Evolutionary conservation across 1,284 basidiomycete genomes (phyloP).

Genomic region (Porogramme epimiltina): DNA sequence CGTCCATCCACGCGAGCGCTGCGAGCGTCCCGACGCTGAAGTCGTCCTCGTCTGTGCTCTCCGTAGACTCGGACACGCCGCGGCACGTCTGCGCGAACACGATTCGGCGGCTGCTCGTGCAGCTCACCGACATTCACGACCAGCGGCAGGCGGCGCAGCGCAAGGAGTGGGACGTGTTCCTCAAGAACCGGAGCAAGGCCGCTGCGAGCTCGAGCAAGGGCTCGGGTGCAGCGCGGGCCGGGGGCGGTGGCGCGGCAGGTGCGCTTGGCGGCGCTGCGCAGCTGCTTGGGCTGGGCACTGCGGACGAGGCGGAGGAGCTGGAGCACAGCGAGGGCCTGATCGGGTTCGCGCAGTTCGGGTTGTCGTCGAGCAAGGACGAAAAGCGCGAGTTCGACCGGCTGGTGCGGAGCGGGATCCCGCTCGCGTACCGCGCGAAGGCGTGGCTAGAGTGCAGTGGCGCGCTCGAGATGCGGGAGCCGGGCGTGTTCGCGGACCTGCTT

Average conservation of each 20-base stretch:
- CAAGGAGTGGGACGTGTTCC: conserved; percentile 88
- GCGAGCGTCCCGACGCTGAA: conserved; percentile 28
- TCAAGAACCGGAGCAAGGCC: conserved; percentile 63
- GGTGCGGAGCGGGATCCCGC: conserved; percentile 84
- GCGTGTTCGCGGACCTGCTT: conserved; percentile 86
- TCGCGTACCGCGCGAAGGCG: conserved; percentile 85
- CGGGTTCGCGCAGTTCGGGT: conserved; percentile 86
- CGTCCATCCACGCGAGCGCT: conserved; percentile 39
- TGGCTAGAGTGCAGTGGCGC: conserved; percentile 95
- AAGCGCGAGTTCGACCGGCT: conserved; percentile 80
- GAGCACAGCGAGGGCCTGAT: conserved; percentile 78
- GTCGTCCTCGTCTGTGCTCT: conserved; percentile 53
- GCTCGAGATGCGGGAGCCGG: conserved; percentile 90
- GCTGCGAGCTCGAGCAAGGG: conserved; percentile 40
- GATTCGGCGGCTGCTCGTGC: conserved; percentile 75
- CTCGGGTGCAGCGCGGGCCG: no score
- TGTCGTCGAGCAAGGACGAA: conserved; percentile 74
- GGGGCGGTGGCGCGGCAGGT: conserved; percentile 16
- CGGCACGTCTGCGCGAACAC: conserved; percentile 76
- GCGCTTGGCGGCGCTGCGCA: conserved; percentile 47
- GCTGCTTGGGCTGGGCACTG: conserved; percentile 64
- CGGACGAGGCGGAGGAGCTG: conserved; percentile 68
- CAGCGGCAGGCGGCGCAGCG: conserved; percentile 73
- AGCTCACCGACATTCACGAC: conserved; percentile 88
- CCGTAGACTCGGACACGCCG: conserved; percentile 59